These are phyloP conservation scores for Boletus pseudopeckii DNA, from an alignment of 768 basidiomycete species.

Conservation along the genomic window DNA sequence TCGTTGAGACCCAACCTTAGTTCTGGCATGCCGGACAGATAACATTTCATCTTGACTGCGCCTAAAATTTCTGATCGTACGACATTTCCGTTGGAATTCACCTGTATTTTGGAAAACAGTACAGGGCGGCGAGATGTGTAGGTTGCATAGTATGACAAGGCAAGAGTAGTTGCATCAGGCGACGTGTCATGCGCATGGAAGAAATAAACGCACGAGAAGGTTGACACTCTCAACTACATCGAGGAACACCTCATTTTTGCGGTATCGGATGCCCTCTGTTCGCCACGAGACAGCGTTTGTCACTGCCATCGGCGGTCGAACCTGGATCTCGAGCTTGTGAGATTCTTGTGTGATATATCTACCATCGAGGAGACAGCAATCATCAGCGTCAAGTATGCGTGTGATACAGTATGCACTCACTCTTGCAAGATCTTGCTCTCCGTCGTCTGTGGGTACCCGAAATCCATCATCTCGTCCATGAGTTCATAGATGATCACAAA, in stretches of 20 bases:
- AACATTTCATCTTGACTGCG: constrained; percentile 99
- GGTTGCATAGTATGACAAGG: background rate
- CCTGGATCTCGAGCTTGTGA: constrained; percentile 93
- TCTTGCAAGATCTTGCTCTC: constrained; percentile 99
- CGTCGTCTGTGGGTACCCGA: constrained; percentile 97
- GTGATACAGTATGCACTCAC: constrained; percentile 39
- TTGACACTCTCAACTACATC: constrained; percentile 99
- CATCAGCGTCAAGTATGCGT: background rate
- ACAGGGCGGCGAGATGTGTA: too few relatives aligned
- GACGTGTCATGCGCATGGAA: background rate
- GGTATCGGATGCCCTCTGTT: constrained; percentile 93
- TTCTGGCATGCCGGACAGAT: constrained; percentile 99
- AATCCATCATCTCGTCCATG: constrained; percentile 99
- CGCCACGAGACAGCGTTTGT: constrained; percentile 99
- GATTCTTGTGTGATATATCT: constrained; percentile 99
- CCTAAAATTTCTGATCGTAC: constrained; percentile 96
- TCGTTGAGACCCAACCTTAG: constrained; percentile 93
- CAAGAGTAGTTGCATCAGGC: background rate
- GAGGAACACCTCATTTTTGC: constrained; percentile 99
- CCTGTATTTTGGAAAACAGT: constrained; percentile 43
- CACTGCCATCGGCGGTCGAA: constrained; percentile 91
- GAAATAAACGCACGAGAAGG: constrained; percentile 62
- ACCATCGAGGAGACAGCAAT: background rate
- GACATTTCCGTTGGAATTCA: constrained; percentile 95
- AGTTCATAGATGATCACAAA: constrained; percentile 99